These are phyloP conservation scores for Phytophthora kernoviae DNA, from an alignment of 352 stramenopile species.

Conservation along the genomic window DNA sequence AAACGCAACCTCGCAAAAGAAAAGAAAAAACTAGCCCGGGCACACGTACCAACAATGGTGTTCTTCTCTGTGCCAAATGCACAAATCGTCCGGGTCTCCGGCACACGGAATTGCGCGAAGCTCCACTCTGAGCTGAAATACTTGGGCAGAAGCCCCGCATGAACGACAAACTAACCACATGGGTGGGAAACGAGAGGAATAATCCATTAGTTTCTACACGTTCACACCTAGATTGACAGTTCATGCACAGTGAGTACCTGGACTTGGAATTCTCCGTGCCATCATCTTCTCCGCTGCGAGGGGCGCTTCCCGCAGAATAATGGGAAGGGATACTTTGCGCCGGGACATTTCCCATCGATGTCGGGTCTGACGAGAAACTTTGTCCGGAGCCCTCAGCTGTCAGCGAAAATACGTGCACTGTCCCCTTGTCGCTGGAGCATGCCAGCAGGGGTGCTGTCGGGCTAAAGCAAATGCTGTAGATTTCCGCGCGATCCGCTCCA, in stretches of 20 bases:
- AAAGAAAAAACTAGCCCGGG: neutral
- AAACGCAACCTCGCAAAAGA: too few species aligned
- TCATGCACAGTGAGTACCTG: slow-evolving; percentile 38
- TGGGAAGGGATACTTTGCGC: slow-evolving; percentile 44
- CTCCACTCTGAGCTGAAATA: slow-evolving; percentile 96
- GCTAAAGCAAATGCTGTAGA: slow-evolving; percentile 98
- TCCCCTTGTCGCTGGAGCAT: slow-evolving; percentile 97
- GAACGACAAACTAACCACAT: slow-evolving; percentile 74
- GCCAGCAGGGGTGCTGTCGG: slow-evolving; percentile 93
- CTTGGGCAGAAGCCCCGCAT: slow-evolving; percentile 91
- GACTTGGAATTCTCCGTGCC: slow-evolving; percentile 90
- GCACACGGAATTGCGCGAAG: slow-evolving; percentile 93
- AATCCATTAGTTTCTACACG: neutral
- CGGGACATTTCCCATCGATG: slow-evolving; percentile 55
- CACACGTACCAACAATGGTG: slow-evolving; percentile 87
- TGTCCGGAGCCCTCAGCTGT: slow-evolving; percentile 71
- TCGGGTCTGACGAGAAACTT: slow-evolving; percentile 58
- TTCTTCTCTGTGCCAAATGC: slow-evolving; percentile 93
- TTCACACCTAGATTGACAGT: slow-evolving; percentile 1
- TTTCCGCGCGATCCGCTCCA: slow-evolving; percentile 95
- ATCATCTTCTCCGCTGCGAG: slow-evolving; percentile 72
- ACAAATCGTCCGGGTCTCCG: slow-evolving; percentile 91
- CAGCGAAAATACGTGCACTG: slow-evolving; percentile 95
- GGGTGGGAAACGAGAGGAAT: neutral
- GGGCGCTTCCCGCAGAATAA: slow-evolving; percentile 48